Conservation (phyloP, 768 basidiomycete genomes). For the Kwoniella pini region DNA sequence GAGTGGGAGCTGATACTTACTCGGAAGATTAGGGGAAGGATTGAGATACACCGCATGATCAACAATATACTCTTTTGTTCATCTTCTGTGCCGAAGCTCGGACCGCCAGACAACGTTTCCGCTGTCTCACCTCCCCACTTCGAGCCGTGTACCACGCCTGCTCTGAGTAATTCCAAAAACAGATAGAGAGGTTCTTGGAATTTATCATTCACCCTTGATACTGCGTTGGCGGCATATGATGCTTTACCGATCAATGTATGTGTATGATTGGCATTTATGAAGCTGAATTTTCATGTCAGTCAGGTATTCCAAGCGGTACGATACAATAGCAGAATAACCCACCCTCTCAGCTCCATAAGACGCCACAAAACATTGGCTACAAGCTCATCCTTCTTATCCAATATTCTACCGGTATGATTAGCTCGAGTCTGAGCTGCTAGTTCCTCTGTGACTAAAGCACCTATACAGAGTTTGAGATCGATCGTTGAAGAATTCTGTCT, state of each 20-base stretch:
- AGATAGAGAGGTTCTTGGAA: constrained; percentile 96
- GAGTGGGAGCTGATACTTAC: too few species aligned
- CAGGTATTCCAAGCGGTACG: constrained; percentile 1
- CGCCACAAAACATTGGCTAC: constrained; percentile 99
- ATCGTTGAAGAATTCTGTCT: constrained; percentile 98
- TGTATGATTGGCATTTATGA: constrained; percentile 81
- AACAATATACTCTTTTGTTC: constrained; percentile 92
- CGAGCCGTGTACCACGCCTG: constrained; percentile 95
- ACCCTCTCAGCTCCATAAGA: constrained; percentile 95
- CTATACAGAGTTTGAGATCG: constrained; percentile 90
- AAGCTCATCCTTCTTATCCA: constrained; percentile 97
- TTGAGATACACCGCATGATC: constrained; percentile 94
- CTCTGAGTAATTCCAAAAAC: constrained; percentile 90
- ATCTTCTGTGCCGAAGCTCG: constrained; percentile 90
- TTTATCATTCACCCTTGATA: constrained; percentile 87
- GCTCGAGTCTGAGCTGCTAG: constrained; percentile 71
- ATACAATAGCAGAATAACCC: constrained; percentile 51
- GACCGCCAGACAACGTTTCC: constrained; percentile 86
- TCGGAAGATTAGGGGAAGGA: constrained; percentile 92
- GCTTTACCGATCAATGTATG: constrained; percentile 89
- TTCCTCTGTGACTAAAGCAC: constrained; percentile 79
- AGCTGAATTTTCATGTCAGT: constrained; percentile 60
- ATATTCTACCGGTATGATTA: constrained; percentile 58
- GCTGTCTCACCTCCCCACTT: constrained; percentile 67
- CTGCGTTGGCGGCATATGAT: constrained; percentile 77